Percentiles rank a stretch among this genome's conserved stretches.
These are phyloP conservation scores for Elaphomyces granulatus DNA, from an alignment of 495 filamentous ascomycete genomes.

Conservation along the genomic window DNA sequence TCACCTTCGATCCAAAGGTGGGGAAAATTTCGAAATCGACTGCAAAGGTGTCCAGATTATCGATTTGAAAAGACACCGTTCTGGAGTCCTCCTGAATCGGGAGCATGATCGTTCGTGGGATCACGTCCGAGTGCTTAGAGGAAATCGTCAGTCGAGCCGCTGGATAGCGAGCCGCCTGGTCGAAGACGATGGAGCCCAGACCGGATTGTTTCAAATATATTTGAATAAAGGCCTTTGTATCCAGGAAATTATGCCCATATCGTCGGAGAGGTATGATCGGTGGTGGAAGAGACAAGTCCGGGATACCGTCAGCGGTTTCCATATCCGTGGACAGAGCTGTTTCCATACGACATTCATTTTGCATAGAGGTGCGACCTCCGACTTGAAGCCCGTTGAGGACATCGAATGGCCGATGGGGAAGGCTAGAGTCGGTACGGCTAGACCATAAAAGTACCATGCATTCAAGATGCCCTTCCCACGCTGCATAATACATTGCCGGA, in stretches of 20 bases:
- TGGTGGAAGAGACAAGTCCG: slow-evolving; percentile 80
- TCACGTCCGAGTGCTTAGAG: slow-evolving; percentile 86
- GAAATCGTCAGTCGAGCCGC: slow-evolving; percentile 92
- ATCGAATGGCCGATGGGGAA: slow-evolving; percentile 21
- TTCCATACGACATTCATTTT: slow-evolving; percentile 26
- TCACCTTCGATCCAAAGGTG: slow-evolving; percentile 92
- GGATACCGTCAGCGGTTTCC: slow-evolving; percentile 73
- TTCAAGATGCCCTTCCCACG: slow-evolving; percentile 92
- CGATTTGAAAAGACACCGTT: slow-evolving; percentile 87
- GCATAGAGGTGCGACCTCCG: slow-evolving; percentile 21
- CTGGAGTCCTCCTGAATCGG: slow-evolving; percentile 93
- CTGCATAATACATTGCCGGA: slow-evolving; percentile 94
- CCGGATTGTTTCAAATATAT: slow-evolving; percentile 65
- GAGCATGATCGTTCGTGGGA: slow-evolving; percentile 86
- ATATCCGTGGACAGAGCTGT: slow-evolving; percentile 46
- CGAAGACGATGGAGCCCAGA: slow-evolving; percentile 67
- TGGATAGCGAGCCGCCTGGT: slow-evolving; percentile 89
- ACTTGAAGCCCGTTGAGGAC: slow-evolving; percentile 22
- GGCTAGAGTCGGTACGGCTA: slow-evolving; percentile 15
- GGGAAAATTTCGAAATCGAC: slow-evolving; percentile 98
- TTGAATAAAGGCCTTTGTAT: slow-evolving; percentile 89
- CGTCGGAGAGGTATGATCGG: slow-evolving; percentile 89
- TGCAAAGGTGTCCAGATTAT: slow-evolving; percentile 78
- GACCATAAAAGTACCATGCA: slow-evolving; percentile 80
- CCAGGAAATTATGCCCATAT: slow-evolving; percentile 96